A percentile compares a stretch with the other conserved stretches of the same genome.
Conservation (phyloP, 1,284 basidiomycete genomes). For the Tilletia walkeri region DNA sequence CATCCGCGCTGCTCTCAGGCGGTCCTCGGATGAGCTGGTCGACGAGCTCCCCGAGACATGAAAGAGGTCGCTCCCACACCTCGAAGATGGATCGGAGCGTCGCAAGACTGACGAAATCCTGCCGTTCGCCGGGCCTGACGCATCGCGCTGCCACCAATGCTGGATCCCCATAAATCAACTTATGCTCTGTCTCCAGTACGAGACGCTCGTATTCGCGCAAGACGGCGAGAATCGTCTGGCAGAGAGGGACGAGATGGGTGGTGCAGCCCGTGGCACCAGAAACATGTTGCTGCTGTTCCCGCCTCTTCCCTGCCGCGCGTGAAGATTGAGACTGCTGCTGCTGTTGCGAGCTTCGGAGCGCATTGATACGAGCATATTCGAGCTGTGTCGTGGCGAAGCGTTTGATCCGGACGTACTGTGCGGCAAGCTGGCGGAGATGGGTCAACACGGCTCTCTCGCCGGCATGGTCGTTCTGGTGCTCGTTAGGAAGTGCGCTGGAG, state of each 20-base stretch:
- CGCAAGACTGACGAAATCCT: conserved; percentile 33
- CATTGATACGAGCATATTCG: neutral
- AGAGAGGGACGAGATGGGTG: conserved; percentile 36
- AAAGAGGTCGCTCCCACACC: conserved; percentile 33
- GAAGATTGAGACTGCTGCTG: neutral
- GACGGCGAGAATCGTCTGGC: conserved; percentile 32
- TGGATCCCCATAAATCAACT: conserved; percentile 28
- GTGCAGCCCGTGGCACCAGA: neutral
- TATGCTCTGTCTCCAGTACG: conserved; percentile 31
- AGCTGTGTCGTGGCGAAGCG: neutral
- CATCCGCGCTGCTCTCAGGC: neutral
- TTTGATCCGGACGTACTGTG: neutral
- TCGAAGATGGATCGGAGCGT: conserved; percentile 34
- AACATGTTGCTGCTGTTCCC: no score
- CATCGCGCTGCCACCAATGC: conserved; percentile 28
- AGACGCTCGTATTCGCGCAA: conserved; percentile 31
- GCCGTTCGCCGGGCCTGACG: no score
- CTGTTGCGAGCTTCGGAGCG: neutral
- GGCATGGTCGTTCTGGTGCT: no score
- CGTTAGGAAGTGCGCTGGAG: no score
- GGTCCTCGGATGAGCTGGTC: conserved; percentile 28
- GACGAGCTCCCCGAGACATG: conserved; percentile 32
- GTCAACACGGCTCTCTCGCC: no score
- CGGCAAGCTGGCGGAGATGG: no score
- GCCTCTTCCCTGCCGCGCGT: neutral